A percentile compares a stretch with the other conserved stretches of the same genome.
phyloP scores from a whole-genome alignment of 179 eudicot species.

The Monotropa hypopitys region DNA sequence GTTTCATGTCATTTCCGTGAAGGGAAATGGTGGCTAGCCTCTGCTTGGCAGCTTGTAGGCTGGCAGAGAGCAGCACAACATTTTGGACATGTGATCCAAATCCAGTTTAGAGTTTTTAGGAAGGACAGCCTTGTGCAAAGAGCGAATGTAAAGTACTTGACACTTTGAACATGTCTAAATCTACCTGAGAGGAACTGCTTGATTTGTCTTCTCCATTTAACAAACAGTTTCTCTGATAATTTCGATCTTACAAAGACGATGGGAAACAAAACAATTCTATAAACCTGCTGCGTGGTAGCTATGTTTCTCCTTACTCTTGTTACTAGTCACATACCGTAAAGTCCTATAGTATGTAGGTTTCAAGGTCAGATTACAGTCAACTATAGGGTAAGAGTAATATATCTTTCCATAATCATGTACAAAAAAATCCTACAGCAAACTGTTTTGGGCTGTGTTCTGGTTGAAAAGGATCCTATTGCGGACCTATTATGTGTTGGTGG shows the following conservation, averaged over 20 bases:
- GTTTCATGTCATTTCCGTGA: neutral
- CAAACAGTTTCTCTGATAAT: neutral
- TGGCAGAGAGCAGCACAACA: neutral
- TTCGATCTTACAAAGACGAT: no score
- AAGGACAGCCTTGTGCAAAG: neutral
- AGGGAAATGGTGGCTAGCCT: neutral
- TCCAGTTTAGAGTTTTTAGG: neutral
- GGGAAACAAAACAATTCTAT: neutral
- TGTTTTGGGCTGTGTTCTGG: no score
- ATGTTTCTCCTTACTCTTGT: neutral
- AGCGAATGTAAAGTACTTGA: neutral
- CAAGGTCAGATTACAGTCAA: no score
- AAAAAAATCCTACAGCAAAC: no score
- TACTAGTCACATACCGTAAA: no score
- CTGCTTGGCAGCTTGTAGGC: neutral
- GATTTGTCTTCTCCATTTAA: neutral
- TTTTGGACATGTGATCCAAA: neutral
- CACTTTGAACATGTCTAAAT: neutral
- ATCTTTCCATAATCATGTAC: no score
- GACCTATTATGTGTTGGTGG: neutral
- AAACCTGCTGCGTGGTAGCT: neutral
- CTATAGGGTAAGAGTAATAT: no score
- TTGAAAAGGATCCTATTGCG: no score
- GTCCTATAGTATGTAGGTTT: no score
- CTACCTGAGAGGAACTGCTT: neutral